A percentile compares a stretch with the other conserved stretches of the same genome.
phyloP scores from a whole-genome alignment of 768 basidiomycete genomes.

The Naganishia vishniacii region DNA sequence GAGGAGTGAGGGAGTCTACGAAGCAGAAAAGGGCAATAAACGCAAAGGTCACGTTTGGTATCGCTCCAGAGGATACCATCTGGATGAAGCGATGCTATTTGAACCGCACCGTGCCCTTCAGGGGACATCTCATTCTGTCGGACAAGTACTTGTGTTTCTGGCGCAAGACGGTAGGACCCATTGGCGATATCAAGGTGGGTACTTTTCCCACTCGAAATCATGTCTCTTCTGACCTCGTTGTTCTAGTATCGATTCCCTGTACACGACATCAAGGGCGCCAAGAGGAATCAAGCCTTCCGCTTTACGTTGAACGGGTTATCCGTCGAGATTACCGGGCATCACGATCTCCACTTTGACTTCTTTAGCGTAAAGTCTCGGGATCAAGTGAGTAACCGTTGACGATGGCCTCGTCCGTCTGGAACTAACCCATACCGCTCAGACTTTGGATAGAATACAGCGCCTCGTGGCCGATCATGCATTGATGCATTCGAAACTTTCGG shows the following conservation, averaged over 20 bases:
- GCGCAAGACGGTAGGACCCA: constrained; percentile 34
- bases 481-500: constrained; percentile 15
- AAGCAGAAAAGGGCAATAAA: constrained; percentile 8
- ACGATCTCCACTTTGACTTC: constrained; percentile 56
- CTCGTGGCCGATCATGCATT: constrained; percentile 48
- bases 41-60: constrained; percentile 26
- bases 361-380: constrained; percentile 51
- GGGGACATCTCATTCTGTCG: constrained; percentile 46
- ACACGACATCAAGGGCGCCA: constrained; percentile 51
- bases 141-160: constrained; percentile 45
- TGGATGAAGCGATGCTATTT: constrained; percentile 46
- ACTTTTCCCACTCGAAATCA: background rate
- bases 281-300: constrained; percentile 43
- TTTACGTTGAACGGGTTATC: constrained; percentile 49
- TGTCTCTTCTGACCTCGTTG: background rate
- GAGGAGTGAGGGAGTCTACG: constrained; percentile 12
- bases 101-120: constrained; percentile 35
- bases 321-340: constrained; percentile 54
- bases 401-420: constrained; percentile 8
- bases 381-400: constrained; percentile 48
- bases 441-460: constrained; percentile 51
- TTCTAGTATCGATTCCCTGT: constrained; percentile 51
- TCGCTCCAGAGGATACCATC: constrained; percentile 27
- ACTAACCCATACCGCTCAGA: constrained; percentile 21
- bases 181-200: constrained; percentile 43